A percentile compares a stretch with the other conserved stretches of the same genome.
Conservation (phyloP, 2,329 filamentous ascomycete species). For the Apiospora kogelbergensis region DNA sequence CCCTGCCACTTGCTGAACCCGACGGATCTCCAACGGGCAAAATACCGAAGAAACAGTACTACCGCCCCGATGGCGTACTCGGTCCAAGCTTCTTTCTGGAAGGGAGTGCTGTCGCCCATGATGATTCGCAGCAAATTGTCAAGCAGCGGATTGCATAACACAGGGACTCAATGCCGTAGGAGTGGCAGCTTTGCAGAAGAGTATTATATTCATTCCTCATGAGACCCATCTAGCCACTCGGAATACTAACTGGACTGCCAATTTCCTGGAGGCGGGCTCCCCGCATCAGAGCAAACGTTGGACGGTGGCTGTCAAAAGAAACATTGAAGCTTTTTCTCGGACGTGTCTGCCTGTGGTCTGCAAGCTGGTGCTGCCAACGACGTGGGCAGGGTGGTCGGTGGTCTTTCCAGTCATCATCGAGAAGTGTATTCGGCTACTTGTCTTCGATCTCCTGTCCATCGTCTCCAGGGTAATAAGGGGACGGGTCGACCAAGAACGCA, state of each 20-base stretch:
- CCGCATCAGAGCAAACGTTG: neutral
- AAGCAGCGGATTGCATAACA: neutral
- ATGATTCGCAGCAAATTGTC: neutral
- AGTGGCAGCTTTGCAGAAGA: neutral
- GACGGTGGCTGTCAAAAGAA: neutral
- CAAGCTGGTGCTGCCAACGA: neutral
- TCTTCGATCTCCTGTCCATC: neutral
- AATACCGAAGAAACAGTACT: slow-evolving; percentile 38
- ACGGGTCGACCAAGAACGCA: neutral
- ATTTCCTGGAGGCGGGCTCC: neutral
- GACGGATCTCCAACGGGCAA: slow-evolving; percentile 37
- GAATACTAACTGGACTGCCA: neutral
- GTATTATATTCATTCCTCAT: neutral
- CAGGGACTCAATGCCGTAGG: neutral
- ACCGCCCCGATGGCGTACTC: slow-evolving; percentile 41
- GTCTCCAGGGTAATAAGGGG: neutral
- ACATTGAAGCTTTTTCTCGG: neutral
- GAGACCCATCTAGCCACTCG: neutral
- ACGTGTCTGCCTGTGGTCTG: neutral
- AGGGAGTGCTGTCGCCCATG: slow-evolving; percentile 34
- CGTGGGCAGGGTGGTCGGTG: neutral
- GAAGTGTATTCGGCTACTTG: neutral
- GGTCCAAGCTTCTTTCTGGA: slow-evolving; percentile 43
- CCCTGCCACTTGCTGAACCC: slow-evolving; percentile 41
- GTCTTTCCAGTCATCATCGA: neutral